These are phyloP conservation scores for Citrus australasica DNA, from an alignment of 345 rosid species.

Conservation along the genomic window DNA sequence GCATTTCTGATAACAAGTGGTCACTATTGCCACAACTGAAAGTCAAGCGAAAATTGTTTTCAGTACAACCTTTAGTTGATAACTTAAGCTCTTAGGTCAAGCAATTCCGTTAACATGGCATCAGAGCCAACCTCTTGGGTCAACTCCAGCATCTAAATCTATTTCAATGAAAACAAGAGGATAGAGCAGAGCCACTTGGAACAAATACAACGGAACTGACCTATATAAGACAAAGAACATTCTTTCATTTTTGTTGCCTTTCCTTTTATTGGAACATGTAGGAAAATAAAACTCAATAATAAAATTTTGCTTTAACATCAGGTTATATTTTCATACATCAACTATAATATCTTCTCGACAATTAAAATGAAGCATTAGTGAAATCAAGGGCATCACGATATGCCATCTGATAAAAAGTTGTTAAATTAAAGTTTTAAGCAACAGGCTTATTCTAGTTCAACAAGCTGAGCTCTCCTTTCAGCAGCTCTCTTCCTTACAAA, in stretches of 20 bases:
- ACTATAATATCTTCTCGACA: background rate
- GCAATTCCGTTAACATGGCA: background rate
- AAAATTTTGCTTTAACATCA: background rate
- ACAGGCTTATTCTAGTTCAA: constrained; percentile 55
- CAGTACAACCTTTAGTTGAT: no score
- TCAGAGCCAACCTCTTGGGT: background rate
- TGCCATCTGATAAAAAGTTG: background rate
- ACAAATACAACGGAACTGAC: background rate
- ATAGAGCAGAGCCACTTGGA: background rate
- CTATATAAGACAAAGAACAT: background rate
- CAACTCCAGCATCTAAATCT: background rate
- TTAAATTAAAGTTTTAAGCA: background rate
- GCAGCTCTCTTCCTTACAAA: constrained; percentile 93
- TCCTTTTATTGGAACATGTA: background rate
- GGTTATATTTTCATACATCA: background rate
- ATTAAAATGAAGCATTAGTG: background rate
- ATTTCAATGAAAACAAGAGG: background rate
- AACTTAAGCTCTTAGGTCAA: background rate
- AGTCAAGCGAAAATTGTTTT: background rate
- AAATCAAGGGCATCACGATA: background rate
- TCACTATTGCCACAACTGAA: background rate
- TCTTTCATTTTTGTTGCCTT: background rate
- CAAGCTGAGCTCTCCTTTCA: constrained; percentile 81
- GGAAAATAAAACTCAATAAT: background rate
- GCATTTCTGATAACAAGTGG: background rate